A percentile compares a stretch with the other conserved stretches of the same genome.
Evolutionary conservation across 78 protist genomes (phyloP).

Genomic region (Cavenderia fasciculata): DNA sequence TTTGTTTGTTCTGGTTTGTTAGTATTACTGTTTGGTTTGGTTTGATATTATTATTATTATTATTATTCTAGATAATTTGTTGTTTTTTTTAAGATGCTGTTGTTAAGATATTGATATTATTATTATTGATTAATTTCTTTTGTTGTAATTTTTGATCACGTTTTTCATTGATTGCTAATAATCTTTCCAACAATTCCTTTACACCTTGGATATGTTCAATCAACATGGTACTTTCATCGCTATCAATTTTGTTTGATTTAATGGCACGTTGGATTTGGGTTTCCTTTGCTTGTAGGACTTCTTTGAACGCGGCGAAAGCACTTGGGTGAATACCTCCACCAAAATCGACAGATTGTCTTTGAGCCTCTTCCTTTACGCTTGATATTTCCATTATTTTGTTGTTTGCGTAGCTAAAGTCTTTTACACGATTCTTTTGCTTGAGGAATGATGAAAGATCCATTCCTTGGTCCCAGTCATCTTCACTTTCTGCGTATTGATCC

Average conservation of each 20-base stretch:
- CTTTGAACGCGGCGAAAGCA: slow-evolving; percentile 73
- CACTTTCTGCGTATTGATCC: slow-evolving; percentile 11
- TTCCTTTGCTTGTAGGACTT: slow-evolving; percentile 44
- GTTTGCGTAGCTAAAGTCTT: slow-evolving; percentile 19
- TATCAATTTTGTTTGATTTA: slow-evolving; percentile 30
- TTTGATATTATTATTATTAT: too few species aligned
- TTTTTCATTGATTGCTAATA: too few species aligned
- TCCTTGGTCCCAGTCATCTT: slow-evolving; percentile 29
- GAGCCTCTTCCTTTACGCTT: slow-evolving; percentile 54
- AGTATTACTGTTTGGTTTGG: too few species aligned
- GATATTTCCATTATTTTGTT: slow-evolving; percentile 65
- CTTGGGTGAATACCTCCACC: slow-evolving; percentile 38
- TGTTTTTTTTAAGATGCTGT: too few species aligned
- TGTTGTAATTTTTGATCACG: too few species aligned
- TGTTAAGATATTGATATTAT: too few species aligned
- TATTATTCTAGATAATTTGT: too few species aligned
- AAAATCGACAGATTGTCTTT: slow-evolving; percentile 29
- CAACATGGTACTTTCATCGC: slow-evolving; percentile 40
- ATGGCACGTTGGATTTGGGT: slow-evolving; percentile 54
- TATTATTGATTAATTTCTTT: too few species aligned
- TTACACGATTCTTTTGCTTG: neutral
- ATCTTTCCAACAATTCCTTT: slow-evolving; percentile 18
- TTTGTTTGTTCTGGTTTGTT: too few species aligned
- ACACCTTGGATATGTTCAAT: slow-evolving; percentile 27
- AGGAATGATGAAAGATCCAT: slow-evolving; percentile 8